Evolutionary conservation across 305 asterid genomes (phyloP), one percentile per base, ranked within the genome.

Genomic region (Fraxinus xanthoxyloides): DNA sequence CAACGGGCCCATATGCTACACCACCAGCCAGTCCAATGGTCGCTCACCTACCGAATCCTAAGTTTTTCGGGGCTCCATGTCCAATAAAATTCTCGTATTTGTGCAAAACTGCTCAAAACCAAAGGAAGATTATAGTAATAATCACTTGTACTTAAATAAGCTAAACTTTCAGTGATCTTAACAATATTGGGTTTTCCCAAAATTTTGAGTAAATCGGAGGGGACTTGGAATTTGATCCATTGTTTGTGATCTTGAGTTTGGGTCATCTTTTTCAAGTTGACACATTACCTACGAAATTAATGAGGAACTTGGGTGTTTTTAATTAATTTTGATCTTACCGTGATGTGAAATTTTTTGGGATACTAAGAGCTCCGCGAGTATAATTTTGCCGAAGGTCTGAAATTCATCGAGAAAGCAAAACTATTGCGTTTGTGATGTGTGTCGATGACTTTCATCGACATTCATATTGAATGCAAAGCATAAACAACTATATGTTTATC

Each of bases 11-110:
- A n/a, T 75, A 72, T 56, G 76, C 31, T 70, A 54, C 48, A 65
- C 24, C 79, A 76, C 70, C 75, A 76, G 61, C 43, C 40, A 40
- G 75, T 54, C 65, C 36, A 78, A 75, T 76, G 81, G 77, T 84
- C 19, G 84, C 76, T 80, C 82, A 84, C 69, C 84, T 56, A 84
- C 84, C 79, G 46, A 84, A 84, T 80, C 84, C 82, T 10, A 23
- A 65, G 13, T 31, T 10, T 65, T 65, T 26, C 72, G 32, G 13
- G 78, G 84, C 40, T 80, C 59, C 79, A 54, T 31, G 72, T 30
- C 75, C 75, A 81, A 74, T 72, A 23, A 78, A 21, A 13, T 54
- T 73, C 73, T 7, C 61, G 0, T 34, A 75, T 74, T 74, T 81
- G 75, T 75, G 63, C 46, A 36, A 34, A 81, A 81, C 84, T 59